A percentile compares a stretch with the other conserved stretches of the same genome.
These are phyloP conservation scores for Aspergillus caelatus DNA, from an alignment of 2,329 filamentous ascomycete genomes.

Conservation along the genomic window DNA sequence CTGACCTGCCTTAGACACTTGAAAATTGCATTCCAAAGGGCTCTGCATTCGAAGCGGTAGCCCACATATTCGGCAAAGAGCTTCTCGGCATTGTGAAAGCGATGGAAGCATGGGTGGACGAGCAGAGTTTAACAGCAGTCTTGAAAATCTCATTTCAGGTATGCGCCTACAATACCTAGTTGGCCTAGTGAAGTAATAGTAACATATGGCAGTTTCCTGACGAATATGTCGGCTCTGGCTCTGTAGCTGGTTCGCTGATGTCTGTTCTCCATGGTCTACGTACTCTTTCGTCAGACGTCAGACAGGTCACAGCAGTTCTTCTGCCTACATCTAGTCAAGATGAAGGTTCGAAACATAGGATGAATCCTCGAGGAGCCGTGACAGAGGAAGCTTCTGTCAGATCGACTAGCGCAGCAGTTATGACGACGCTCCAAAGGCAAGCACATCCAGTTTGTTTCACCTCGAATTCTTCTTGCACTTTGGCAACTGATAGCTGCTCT, in stretches of 20 bases:
- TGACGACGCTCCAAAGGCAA: neutral
- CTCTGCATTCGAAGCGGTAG: conserved; percentile 19
- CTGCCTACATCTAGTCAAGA: conserved; percentile 42
- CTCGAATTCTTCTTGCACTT: conserved; percentile 68
- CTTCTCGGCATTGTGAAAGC: conserved; percentile 42
- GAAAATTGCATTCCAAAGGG: conserved; percentile 25
- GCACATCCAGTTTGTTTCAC: conserved; percentile 70
- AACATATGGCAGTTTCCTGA: conserved; percentile 20
- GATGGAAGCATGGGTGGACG: conserved; percentile 33
- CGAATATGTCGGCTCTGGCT: conserved; percentile 9
- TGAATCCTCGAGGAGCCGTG: conserved; percentile 4
- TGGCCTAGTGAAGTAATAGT: conserved; percentile 16
- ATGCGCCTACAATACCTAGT: conserved; percentile 12
- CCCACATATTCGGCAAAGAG: conserved; percentile 15
- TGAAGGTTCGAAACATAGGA: neutral
- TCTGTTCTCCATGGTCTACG: conserved; percentile 51
- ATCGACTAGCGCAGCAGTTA: neutral
- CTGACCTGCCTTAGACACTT: conserved; percentile 16
- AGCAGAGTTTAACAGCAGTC: conserved; percentile 23
- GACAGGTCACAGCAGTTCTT: conserved; percentile 61
- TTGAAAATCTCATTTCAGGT: conserved; percentile 39
- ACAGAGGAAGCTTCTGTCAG: conserved; percentile 9
- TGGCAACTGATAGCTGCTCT: conserved; percentile 76
- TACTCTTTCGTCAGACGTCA: conserved; percentile 52
- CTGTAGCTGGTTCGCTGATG: conserved; percentile 49